A percentile compares a stretch with the other conserved stretches of the same genome.
phyloP scores from a whole-genome alignment of 2,329 filamentous ascomycete species.

The Alternaria postmessia region DNA sequence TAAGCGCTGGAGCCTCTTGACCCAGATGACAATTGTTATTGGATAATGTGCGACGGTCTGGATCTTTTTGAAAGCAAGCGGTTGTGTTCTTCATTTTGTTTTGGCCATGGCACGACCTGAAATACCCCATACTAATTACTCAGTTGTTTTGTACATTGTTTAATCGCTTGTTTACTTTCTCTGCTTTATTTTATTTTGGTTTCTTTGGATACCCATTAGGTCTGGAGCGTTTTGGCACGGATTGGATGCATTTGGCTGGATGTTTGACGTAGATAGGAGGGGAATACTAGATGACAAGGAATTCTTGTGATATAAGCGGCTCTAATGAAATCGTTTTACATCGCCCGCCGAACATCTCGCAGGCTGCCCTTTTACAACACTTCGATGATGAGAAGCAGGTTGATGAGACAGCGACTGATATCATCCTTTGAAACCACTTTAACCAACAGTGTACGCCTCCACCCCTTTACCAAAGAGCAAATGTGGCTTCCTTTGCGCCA shows the following conservation, averaged over 20 bases:
- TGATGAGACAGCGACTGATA: background rate
- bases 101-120: background rate
- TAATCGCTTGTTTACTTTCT: background rate
- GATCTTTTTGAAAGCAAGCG: background rate
- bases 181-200: background rate
- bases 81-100: background rate
- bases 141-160: background rate
- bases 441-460: conserved; percentile 43
- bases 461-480: conserved; percentile 77
- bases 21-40: background rate
- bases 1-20: background rate
- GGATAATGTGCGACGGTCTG: conserved; percentile 1
- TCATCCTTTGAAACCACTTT: background rate
- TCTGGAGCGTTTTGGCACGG: background rate
- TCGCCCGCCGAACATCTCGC: background rate
- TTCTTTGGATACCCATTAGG: conserved; percentile 6
- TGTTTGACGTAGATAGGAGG: conserved; percentile 1
- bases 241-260: background rate
- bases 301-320: background rate
- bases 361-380: background rate
- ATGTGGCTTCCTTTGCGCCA: conserved; percentile 88
- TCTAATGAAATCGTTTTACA: background rate
- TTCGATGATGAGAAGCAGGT: background rate
- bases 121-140: conserved; percentile 4
- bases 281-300: background rate